Conservation (phyloP, 2,329 filamentous ascomycete species). For the Byssochlamys sp. region DNA sequence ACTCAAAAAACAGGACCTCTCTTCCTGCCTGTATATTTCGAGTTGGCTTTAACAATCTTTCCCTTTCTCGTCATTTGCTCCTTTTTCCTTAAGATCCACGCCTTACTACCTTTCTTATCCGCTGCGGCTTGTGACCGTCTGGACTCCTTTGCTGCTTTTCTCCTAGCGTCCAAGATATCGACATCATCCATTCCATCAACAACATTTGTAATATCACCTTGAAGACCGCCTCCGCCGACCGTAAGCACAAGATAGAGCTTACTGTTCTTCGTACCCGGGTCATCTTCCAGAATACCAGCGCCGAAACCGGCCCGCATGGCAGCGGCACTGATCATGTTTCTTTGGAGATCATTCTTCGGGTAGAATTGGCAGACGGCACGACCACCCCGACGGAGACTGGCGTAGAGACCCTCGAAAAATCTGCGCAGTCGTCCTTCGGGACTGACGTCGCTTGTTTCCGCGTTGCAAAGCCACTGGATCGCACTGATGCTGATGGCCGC, state of each 20-base stretch:
- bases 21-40: slow-evolving; percentile 89
- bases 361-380: slow-evolving; percentile 96
- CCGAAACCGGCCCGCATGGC: slow-evolving; percentile 92
- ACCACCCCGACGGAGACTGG: slow-evolving; percentile 69
- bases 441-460: slow-evolving; percentile 75
- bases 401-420: slow-evolving; percentile 91
- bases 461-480: slow-evolving; percentile 98
- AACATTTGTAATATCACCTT: slow-evolving; percentile 75
- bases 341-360: slow-evolving; percentile 85
- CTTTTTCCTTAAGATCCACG: slow-evolving; percentile 56
- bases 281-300: slow-evolving; percentile 87
- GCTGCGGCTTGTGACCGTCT: slow-evolving; percentile 39
- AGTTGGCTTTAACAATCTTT: slow-evolving; percentile 82
- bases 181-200: slow-evolving; percentile 83
- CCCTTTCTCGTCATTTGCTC: slow-evolving; percentile 89
- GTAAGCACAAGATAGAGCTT: slow-evolving; percentile 95
- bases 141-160: slow-evolving; percentile 36
- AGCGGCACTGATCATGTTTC: slow-evolving; percentile 81
- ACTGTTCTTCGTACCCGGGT: slow-evolving; percentile 88
- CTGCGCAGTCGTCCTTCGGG: slow-evolving; percentile 66
- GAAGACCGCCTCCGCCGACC: slow-evolving; percentile 61
- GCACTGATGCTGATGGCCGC: slow-evolving; percentile 90
- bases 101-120: slow-evolving; percentile 40
- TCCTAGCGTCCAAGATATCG: slow-evolving; percentile 63
- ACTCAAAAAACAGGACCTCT: slow-evolving; percentile 65